These are phyloP conservation scores for Afroboletus lepidellus DNA, from an alignment of 1,284 basidiomycete species.

Conservation along the genomic window DNA sequence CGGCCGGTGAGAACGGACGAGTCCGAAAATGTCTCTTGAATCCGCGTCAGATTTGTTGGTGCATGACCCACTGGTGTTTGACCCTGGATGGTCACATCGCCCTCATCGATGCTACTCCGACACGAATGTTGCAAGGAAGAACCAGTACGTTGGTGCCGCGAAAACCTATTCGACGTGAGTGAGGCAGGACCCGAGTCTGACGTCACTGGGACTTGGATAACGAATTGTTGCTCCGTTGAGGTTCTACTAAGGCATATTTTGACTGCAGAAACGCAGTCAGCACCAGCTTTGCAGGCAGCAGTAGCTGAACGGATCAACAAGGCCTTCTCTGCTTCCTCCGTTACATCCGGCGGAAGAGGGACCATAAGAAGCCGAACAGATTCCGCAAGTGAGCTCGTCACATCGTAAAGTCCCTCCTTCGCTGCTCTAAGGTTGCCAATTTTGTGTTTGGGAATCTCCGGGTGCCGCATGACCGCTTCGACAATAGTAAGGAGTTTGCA, in stretches of 20 bases:
- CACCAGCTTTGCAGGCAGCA: slow-evolving; percentile 79
- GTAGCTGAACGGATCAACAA: slow-evolving; percentile 81
- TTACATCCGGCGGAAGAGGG: slow-evolving; percentile 48
- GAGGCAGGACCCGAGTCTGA: slow-evolving; percentile 43
- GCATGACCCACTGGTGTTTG: slow-evolving; percentile 34
- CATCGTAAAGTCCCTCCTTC: slow-evolving; percentile 82
- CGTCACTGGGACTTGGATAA: slow-evolving; percentile 58
- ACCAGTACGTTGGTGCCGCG: slow-evolving; percentile 34
- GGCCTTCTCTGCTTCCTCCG: slow-evolving; percentile 81
- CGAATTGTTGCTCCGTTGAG: slow-evolving; percentile 57
- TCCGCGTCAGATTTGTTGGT: slow-evolving; percentile 18
- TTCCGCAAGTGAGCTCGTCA: slow-evolving; percentile 86
- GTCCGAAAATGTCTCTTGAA: slow-evolving; percentile 34
- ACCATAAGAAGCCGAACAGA: slow-evolving; percentile 75
- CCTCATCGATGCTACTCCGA: slow-evolving; percentile 40
- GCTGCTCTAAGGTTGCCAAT: slow-evolving; percentile 62
- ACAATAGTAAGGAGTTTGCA: slow-evolving; percentile 91
- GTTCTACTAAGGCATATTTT: slow-evolving; percentile 72
- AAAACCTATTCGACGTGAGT: slow-evolving; percentile 49
- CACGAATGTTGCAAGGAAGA: slow-evolving; percentile 36
- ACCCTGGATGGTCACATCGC: slow-evolving; percentile 56
- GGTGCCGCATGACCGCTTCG: slow-evolving; percentile 79
- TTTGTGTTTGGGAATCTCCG: slow-evolving; percentile 55
- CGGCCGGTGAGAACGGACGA: slow-evolving; percentile 32
- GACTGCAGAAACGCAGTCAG: slow-evolving; percentile 85